These are phyloP conservation scores for Sporothrix pallida DNA, from an alignment of 2,329 filamentous ascomycete species.

Conservation along the genomic window DNA sequence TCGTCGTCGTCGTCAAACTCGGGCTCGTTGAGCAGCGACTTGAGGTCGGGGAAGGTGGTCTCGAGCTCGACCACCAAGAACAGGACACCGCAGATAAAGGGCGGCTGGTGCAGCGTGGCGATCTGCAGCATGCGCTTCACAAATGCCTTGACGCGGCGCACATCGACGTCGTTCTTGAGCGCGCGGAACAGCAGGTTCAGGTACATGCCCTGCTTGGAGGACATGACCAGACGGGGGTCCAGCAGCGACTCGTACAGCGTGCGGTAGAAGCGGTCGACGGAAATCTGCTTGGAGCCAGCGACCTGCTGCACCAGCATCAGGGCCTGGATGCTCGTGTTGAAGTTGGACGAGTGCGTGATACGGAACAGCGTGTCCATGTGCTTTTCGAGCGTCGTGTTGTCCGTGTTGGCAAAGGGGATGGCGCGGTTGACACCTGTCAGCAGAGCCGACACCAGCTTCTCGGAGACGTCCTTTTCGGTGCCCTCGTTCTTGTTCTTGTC, in stretches of 20 bases:
- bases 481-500: constrained; percentile 44
- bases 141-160: constrained; percentile 92
- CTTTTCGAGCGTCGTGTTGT: constrained; percentile 78
- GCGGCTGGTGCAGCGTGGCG: constrained; percentile 84
- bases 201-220: constrained; percentile 94
- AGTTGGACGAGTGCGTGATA: constrained; percentile 97
- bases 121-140: constrained; percentile 91
- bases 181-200: constrained; percentile 89
- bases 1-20: constrained; percentile 77
- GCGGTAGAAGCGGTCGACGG: constrained; percentile 89
- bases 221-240: constrained; percentile 84
- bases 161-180: constrained; percentile 86
- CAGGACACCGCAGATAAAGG: constrained; percentile 91
- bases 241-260: constrained; percentile 94
- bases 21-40: constrained; percentile 77
- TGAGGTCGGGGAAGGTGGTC: constrained; percentile 77
- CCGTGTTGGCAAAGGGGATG: constrained; percentile 86
- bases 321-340: constrained; percentile 97
- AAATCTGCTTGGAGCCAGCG: constrained; percentile 77
- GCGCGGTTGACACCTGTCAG: constrained; percentile 95
- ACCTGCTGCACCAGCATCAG: constrained; percentile 94
- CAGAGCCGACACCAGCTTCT: constrained; percentile 91
- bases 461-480: constrained; percentile 72
- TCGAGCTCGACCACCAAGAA: constrained; percentile 86
- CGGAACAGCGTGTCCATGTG: constrained; percentile 94